These are phyloP conservation scores for Macadamia tetraphylla DNA, from an alignment of 164 flowering plant genomes.

Conservation along the genomic window DNA sequence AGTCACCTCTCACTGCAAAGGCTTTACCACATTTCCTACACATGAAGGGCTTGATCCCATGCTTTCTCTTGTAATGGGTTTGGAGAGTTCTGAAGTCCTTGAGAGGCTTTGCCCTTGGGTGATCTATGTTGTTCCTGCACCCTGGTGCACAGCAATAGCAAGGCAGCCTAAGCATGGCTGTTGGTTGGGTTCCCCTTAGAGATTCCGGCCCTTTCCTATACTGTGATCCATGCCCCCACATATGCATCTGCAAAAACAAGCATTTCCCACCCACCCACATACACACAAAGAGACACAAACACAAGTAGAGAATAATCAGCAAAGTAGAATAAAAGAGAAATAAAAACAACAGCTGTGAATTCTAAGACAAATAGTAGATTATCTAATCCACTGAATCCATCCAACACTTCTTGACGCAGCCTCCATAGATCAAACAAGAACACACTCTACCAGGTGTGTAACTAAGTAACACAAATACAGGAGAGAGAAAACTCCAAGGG, in stretches of 20 bases:
- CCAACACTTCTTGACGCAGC: neutral
- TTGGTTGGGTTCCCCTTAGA: constrained; percentile 74
- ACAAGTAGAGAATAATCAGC: neutral
- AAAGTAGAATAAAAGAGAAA: neutral
- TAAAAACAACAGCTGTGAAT: neutral
- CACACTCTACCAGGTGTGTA: too few relatives aligned
- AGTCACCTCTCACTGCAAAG: constrained; percentile 81
- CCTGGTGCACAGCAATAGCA: constrained; percentile 86
- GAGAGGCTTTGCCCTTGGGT: constrained; percentile 75
- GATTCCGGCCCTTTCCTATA: constrained; percentile 87
- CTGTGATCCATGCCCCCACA: constrained; percentile 98
- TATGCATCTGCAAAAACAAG: constrained; percentile 58
- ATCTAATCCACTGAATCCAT: neutral
- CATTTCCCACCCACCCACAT: neutral
- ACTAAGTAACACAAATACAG: too few relatives aligned
- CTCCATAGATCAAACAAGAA: too few relatives aligned
- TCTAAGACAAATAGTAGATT: neutral
- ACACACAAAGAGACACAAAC: neutral
- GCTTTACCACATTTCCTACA: constrained; percentile 84
- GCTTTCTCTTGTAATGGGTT: constrained; percentile 90
- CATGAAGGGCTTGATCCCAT: constrained; percentile 84
- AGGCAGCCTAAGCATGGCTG: constrained; percentile 84
- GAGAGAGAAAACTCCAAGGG: too few relatives aligned
- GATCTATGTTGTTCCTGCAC: constrained; percentile 84
- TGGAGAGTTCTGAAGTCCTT: constrained; percentile 88